These are phyloP conservation scores for Thalassiosira mediterranea DNA, from an alignment of 352 stramenopile genomes.

Conservation along the genomic window DNA sequence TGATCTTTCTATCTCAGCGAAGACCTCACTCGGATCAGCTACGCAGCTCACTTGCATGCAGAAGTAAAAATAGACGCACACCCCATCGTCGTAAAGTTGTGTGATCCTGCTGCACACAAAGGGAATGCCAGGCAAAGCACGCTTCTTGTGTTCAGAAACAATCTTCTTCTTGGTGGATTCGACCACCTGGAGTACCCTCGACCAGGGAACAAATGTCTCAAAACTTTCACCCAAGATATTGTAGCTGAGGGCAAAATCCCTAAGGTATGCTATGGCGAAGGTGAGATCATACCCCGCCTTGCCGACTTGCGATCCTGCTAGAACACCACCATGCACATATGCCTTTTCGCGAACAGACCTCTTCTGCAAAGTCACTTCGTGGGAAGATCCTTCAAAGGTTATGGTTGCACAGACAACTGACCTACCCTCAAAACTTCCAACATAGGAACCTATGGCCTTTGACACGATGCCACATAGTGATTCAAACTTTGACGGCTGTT, in stretches of 20 bases:
- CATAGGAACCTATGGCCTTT: conserved; percentile 39
- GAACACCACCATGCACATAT: conserved; percentile 85
- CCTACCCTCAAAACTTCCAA: conserved; percentile 84
- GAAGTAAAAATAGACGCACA: conserved; percentile 96
- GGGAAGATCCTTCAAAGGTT: conserved; percentile 86
- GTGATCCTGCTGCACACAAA: conserved; percentile 92
- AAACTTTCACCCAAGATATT: conserved; percentile 88
- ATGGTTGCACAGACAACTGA: conserved; percentile 87
- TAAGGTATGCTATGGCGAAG: conserved; percentile 92
- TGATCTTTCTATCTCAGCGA: conserved; percentile 84
- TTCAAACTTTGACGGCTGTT: conserved; percentile 46
- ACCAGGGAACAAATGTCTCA: conserved; percentile 83
- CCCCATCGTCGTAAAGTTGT: conserved; percentile 94
- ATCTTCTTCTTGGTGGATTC: conserved; percentile 72
- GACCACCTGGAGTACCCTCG: conserved; percentile 68
- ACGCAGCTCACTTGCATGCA: conserved; percentile 91
- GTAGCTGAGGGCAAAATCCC: conserved; percentile 93
- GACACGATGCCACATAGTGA: conserved; percentile 28
- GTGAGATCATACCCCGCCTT: conserved; percentile 93
- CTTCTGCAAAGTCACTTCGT: conserved; percentile 62
- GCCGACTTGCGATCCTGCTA: conserved; percentile 87
- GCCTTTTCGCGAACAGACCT: conserved; percentile 83
- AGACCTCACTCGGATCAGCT: conserved; percentile 85
- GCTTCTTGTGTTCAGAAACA: conserved; percentile 58
- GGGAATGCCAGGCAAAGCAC: conserved; percentile 83